These are phyloP conservation scores for Prorocentrum cordatum DNA, from an alignment of 169 alveolate species.

Conservation along the genomic window DNA sequence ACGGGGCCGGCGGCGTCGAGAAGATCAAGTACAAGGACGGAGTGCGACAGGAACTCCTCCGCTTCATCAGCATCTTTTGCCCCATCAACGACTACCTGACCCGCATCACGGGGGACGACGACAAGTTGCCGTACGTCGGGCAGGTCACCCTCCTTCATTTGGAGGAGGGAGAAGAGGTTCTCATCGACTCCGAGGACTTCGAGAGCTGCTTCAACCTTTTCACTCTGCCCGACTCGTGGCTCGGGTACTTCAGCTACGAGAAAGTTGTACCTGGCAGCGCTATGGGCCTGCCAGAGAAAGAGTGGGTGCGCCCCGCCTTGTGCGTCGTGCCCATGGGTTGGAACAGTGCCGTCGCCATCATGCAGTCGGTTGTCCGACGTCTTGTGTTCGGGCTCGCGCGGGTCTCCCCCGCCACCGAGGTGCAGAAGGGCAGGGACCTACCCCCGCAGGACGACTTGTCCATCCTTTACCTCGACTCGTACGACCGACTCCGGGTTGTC, in stretches of 20 bases:
- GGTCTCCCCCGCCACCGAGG: neutral
- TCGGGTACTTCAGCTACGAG: neutral
- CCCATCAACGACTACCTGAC: neutral
- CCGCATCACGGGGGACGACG: neutral
- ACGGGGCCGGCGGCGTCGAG: slow-evolving; percentile 1
- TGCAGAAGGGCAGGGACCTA: neutral
- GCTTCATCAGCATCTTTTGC: slow-evolving; percentile 1
- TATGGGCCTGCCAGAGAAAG: too few relatives aligned
- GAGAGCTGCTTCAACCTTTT: neutral
- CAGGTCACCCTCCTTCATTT: neutral
- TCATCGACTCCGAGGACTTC: neutral
- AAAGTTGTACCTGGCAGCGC: too few relatives aligned
- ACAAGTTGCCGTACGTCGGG: neutral
- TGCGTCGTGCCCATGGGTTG: too few relatives aligned
- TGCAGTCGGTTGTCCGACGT: too few relatives aligned
- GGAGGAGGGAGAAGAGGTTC: neutral
- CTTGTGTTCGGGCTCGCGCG: too few relatives aligned
- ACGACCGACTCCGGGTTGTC: neutral
- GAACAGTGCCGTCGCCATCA: too few relatives aligned
- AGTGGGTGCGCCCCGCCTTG: too few relatives aligned
- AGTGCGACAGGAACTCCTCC: neutral
- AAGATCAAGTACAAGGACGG: neutral
- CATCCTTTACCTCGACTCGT: neutral
- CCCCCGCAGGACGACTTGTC: neutral
- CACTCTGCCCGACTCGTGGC: neutral